These are phyloP conservation scores for Lachancea thermotolerans DNA, from an alignment of 805 yeast genomes.

Conservation along the genomic window DNA sequence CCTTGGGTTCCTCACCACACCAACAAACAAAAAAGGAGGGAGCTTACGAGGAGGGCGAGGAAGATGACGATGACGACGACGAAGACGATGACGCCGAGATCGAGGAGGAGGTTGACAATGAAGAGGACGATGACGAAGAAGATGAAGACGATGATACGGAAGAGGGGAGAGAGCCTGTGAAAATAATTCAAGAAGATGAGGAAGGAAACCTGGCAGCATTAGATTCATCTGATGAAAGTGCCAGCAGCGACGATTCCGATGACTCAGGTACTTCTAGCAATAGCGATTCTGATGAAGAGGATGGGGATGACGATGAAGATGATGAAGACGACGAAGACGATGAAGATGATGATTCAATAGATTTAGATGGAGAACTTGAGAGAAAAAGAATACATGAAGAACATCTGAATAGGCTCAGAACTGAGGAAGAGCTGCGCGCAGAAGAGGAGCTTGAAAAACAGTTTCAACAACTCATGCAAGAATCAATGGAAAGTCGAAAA, in stretches of 20 bases:
- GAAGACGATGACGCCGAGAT: conserved; percentile 24
- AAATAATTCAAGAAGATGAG: conserved; percentile 12
- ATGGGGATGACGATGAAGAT: conserved; percentile 12
- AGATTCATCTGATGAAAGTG: conserved; percentile 13
- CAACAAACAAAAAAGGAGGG: no score
- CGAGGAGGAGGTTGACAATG: conserved; percentile 30
- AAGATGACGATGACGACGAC: conserved; percentile 21
- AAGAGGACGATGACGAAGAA: conserved; percentile 22
- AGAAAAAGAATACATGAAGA: conserved; percentile 32
- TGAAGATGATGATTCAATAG: conserved; percentile 24
- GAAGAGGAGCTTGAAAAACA: conserved; percentile 52
- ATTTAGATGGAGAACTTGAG: conserved; percentile 30
- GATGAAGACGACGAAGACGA: conserved; percentile 15
- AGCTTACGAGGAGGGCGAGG: conserved; percentile 10
- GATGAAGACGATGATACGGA: conserved; percentile 31
- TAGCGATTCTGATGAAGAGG: conserved; percentile 8
- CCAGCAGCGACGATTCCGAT: conserved; percentile 11
- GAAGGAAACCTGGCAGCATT: not conserved
- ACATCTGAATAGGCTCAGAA: conserved; percentile 32
- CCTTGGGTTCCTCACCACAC: not conserved
- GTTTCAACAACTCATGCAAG: conserved; percentile 45
- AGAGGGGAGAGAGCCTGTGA: conserved; percentile 20
- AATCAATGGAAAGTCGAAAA: conserved; percentile 40
- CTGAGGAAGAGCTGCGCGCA: conserved; percentile 40
- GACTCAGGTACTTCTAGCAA: no score